A percentile compares a stretch with the other conserved stretches of the same genome.
Conservation (phyloP, 371 early-diverging fungal genomes). For the Circinella minor region DNA sequence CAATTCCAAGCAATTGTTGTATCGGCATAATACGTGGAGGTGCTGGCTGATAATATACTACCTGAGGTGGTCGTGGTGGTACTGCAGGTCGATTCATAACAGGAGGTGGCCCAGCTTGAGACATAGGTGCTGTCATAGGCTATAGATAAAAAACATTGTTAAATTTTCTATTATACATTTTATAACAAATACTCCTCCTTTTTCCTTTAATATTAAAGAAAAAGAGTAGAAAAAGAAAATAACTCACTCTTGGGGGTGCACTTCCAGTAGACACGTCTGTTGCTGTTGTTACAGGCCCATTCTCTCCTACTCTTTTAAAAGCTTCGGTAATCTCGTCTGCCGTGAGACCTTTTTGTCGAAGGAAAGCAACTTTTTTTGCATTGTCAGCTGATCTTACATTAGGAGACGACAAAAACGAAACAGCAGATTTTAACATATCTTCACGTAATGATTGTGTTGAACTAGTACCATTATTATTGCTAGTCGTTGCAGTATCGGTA, state of each 20-base stretch:
- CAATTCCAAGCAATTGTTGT: slow-evolving; percentile 41
- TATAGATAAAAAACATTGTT: not conserved
- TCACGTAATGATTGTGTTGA: slow-evolving; percentile 44
- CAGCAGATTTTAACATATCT: slow-evolving; percentile 60
- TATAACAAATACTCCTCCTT: no score
- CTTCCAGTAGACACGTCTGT: not conserved
- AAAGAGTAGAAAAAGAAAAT: not conserved
- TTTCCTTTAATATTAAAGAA: not conserved
- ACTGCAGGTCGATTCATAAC: slow-evolving; percentile 19
- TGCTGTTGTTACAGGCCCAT: not conserved
- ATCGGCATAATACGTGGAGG: slow-evolving; percentile 34
- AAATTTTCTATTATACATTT: no score
- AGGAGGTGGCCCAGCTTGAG: slow-evolving; percentile 7
- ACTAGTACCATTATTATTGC: not conserved
- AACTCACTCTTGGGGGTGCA: slow-evolving; percentile 6
- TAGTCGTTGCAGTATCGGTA: not conserved
- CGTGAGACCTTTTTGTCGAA: slow-evolving; percentile 65
- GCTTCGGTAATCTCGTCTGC: slow-evolving; percentile 65
- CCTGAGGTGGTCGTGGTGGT: slow-evolving; percentile 26
- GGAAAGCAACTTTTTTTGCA: slow-evolving; percentile 63
- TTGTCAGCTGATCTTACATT: slow-evolving; percentile 61
- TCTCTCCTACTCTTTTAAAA: slow-evolving; percentile 39
- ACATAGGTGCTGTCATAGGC: slow-evolving; percentile 3
- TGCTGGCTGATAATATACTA: slow-evolving; percentile 39
- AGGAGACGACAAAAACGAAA: slow-evolving; percentile 62